phyloP scores from a whole-genome alignment of 768 basidiomycete species.

The Kwoniella dendrophila region DNA sequence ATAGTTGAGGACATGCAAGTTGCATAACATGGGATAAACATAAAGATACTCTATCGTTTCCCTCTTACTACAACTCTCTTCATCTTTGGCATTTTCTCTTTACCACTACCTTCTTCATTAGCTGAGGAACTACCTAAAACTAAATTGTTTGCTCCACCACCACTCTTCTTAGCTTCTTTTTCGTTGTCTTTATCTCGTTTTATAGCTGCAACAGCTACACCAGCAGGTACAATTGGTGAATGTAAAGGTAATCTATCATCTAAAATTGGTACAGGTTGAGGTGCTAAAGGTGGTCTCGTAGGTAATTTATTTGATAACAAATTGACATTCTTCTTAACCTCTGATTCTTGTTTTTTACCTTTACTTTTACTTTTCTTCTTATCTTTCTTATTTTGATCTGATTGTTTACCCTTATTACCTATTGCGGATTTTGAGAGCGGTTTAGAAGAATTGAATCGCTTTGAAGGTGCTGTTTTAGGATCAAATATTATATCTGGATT shows the following conservation, averaged over 20 bases:
- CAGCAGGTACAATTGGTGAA: constrained; percentile 74
- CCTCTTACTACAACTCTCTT: constrained; percentile 54
- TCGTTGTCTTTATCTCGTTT: constrained; percentile 80
- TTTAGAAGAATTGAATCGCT: constrained; percentile 13
- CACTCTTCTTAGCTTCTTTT: constrained; percentile 58
- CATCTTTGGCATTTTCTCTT: constrained; percentile 50
- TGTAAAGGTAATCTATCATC: constrained; percentile 75
- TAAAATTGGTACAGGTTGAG: constrained; percentile 72
- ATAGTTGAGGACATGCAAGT: no score
- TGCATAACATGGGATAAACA: background rate
- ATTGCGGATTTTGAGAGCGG: constrained; percentile 1
- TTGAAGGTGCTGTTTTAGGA: constrained; percentile 17
- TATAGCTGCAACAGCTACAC: constrained; percentile 77
- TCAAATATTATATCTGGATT: constrained; percentile 29
- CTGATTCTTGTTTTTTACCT: constrained; percentile 9
- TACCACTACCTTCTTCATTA: constrained; percentile 22
- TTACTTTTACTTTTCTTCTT: constrained; percentile 2
- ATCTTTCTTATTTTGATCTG: background rate
- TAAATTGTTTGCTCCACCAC: no score
- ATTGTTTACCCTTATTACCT: no score
- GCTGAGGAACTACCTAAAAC: constrained; percentile 15
- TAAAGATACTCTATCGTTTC: constrained; percentile 50
- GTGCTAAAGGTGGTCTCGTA: constrained; percentile 70
- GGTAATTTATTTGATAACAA: constrained; percentile 58
- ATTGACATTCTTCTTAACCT: constrained; percentile 2